Evolutionary conservation across 2,329 filamentous ascomycete genomes (phyloP).

Genomic region (Teratosphaeria destructans): DNA sequence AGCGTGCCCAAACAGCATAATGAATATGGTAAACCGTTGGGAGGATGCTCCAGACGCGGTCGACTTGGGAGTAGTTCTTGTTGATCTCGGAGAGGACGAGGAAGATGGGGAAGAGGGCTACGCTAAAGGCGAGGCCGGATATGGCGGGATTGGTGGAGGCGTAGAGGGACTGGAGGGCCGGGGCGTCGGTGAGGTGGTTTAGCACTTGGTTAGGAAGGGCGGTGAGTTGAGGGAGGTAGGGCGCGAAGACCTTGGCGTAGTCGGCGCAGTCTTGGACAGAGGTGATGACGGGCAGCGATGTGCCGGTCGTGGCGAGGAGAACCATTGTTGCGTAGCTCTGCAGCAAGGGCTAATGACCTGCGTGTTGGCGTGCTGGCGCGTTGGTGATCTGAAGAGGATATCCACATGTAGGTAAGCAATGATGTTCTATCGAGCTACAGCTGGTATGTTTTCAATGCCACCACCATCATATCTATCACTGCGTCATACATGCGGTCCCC

Average conservation of each 20-base stretch:
- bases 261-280: conserved; percentile 65
- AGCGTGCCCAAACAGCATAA: conserved; percentile 70
- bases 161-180: conserved; percentile 62
- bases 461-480: background rate
- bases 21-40: conserved; percentile 81
- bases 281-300: conserved; percentile 39
- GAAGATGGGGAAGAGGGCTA: conserved; percentile 62
- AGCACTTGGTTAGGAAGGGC: conserved; percentile 35
- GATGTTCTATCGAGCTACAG: background rate
- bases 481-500: background rate
- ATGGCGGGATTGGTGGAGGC: conserved; percentile 77
- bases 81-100: conserved; percentile 74
- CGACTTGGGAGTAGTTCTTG: conserved; percentile 92
- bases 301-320: conserved; percentile 5
- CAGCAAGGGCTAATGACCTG: background rate
- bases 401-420: background rate
- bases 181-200: conserved; percentile 48
- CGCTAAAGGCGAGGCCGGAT: conserved; percentile 58
- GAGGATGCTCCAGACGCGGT: conserved; percentile 82
- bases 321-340: background rate
- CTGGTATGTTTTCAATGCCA: background rate
- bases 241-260: conserved; percentile 62
- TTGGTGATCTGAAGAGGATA: background rate
- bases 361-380: background rate
- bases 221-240: conserved; percentile 59